These are phyloP conservation scores for Daldinia loculata DNA, from an alignment of 495 filamentous ascomycete genomes.

Conservation along the genomic window DNA sequence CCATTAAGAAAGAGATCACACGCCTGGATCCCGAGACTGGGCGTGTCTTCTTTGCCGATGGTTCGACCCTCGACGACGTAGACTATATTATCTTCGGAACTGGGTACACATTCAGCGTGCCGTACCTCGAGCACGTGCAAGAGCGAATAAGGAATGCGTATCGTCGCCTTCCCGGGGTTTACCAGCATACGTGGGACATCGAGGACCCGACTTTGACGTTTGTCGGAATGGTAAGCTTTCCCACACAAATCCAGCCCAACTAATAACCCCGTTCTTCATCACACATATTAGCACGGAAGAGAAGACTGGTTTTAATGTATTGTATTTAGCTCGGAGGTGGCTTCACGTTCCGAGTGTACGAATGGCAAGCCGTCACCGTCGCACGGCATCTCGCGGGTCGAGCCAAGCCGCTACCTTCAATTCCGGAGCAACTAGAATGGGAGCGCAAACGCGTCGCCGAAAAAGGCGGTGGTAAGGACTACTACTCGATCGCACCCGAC, in stretches of 20 bases:
- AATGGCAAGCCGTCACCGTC: conserved; percentile 68
- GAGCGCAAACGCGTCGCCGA: conserved; percentile 47
- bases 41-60: conserved; percentile 60
- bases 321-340: conserved; percentile 57
- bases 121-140: conserved; percentile 60
- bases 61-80: conserved; percentile 56
- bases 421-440: conserved; percentile 53
- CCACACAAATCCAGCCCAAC: neutral
- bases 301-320: neutral
- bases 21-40: conserved; percentile 48
- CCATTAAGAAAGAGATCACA: conserved; percentile 56
- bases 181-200: conserved; percentile 65
- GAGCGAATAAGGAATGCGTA: conserved; percentile 57
- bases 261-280: neutral
- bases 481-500: conserved; percentile 50
- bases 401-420: conserved; percentile 41
- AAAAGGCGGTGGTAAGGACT: conserved; percentile 46
- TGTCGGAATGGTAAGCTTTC: conserved; percentile 48
- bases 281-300: neutral
- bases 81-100: conserved; percentile 68
- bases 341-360: conserved; percentile 67
- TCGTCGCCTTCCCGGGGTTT: conserved; percentile 62
- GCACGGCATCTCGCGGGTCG: conserved; percentile 65
- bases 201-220: conserved; percentile 55
- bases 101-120: conserved; percentile 66